A percentile compares a stretch with the other conserved stretches of the same genome.
These are phyloP conservation scores for Fusarium sarcochroum DNA, from an alignment of 2,329 filamentous ascomycete species.

Conservation along the genomic window DNA sequence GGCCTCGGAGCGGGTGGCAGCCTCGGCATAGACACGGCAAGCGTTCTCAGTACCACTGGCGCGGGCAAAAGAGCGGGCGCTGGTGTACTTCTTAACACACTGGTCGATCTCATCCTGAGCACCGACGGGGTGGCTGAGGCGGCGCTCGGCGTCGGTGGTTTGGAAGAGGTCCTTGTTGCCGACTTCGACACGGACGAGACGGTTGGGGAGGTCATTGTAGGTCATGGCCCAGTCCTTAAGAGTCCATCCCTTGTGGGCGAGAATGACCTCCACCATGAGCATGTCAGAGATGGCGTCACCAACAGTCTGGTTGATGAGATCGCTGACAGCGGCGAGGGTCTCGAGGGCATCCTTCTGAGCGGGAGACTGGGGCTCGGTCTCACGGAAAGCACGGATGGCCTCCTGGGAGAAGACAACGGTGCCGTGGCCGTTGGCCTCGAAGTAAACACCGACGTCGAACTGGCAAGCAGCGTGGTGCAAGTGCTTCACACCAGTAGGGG, in stretches of 20 bases:
- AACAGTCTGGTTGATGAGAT: conserved; percentile 98
- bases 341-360: conserved; percentile 92
- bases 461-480: conserved; percentile 96
- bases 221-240: conserved; percentile 92
- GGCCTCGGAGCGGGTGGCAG: conserved; percentile 87
- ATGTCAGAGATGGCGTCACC: conserved; percentile 97
- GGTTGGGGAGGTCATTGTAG: conserved; percentile 94
- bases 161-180: conserved; percentile 89
- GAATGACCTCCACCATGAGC: conserved; percentile 94
- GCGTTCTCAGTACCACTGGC: conserved; percentile 97
- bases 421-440: conserved; percentile 98
- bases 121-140: conserved; percentile 82
- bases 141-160: conserved; percentile 92
- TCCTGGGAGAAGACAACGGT: conserved; percentile 94
- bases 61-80: conserved; percentile 89
- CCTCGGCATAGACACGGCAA: conserved; percentile 95
- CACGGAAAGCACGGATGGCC: conserved; percentile 83
- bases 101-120: conserved; percentile 89
- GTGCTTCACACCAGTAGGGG: conserved; percentile 96
- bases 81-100: conserved; percentile 90
- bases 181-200: conserved; percentile 93
- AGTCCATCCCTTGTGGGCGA: conserved; percentile 94
- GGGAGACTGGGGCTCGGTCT: conserved; percentile 87
- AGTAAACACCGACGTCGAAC: conserved; percentile 97
- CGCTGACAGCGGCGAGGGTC: conserved; percentile 83